Base-by-base conservation (phyloP, 176 grass and related monocot genomes). In the Poa annua region DNA sequence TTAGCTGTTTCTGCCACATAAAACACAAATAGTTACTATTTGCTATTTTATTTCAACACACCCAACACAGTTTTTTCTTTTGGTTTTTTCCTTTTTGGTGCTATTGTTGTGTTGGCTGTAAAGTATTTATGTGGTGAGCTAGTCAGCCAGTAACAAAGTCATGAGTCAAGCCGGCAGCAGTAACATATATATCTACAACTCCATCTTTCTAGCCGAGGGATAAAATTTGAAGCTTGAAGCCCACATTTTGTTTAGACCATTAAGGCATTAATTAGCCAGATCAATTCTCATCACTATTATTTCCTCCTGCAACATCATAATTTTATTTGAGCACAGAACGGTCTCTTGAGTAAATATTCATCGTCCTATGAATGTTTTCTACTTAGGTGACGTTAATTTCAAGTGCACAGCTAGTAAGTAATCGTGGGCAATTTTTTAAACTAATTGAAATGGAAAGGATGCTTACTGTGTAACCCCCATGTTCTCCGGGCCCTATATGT, bases 261-360 rank as follows among this genome's bases (percentile, higher is more conserved):
- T 66, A 32, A 51, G 36, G 7, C 63, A 20, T 35, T 66, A 32
- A 51, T 74, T 51, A 51, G 45, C 71, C 24, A 74, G 14, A 74
- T 74, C 25, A 74, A 50, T 33, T 5, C 42, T 21, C 6, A 15
- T 72, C 14, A 49, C 22, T 51, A 1, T 49, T 49, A 49, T 73
- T 48, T 72, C 12, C 69, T 72, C 69, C 42, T 48, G 69, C 41
- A 48, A 48, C 69, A 48, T 72, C 12, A 13, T 48, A 74, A 74
- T 74, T 33, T 19, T 74, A 51, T 74, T 74, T 74, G 71, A 74
- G 20, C 34, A 26, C 3, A 4, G 15, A 51, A 29, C 47, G 25
- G 8, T 74, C 49, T 74, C 14, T 51, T 51, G 71, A 74, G 26
- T 20, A 74, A 74, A 74, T 52, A 74, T 34, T 34, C 71, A 34